Evolutionary conservation across 2,329 filamentous ascomycete genomes (phyloP).

Genomic region (Neonectria ditissima): DNA sequence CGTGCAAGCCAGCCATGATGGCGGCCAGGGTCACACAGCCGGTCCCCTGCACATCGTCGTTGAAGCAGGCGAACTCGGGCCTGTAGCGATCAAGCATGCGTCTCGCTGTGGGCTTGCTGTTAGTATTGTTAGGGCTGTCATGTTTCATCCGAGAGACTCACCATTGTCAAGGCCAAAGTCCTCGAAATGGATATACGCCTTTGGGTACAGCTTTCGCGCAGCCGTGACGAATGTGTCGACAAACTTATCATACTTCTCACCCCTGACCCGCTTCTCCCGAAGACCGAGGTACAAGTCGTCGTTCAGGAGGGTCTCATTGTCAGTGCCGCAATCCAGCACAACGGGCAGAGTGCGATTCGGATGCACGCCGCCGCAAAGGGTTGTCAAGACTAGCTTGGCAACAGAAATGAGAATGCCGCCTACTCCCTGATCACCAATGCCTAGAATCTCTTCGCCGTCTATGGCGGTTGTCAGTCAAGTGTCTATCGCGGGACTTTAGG

Average conservation of each 20-base stretch:
- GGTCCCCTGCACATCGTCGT: slow-evolving; percentile 91
- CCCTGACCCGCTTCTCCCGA: slow-evolving; percentile 72
- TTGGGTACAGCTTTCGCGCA: slow-evolving; percentile 77
- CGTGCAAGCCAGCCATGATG: slow-evolving; percentile 80
- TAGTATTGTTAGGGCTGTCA: not conserved
- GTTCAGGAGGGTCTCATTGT: slow-evolving; percentile 79
- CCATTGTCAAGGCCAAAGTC: slow-evolving; percentile 85
- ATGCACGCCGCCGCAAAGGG: slow-evolving; percentile 87
- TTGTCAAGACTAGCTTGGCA: slow-evolving; percentile 85
- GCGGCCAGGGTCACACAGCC: slow-evolving; percentile 89
- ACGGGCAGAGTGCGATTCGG: slow-evolving; percentile 83
- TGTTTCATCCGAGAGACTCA: slow-evolving; percentile 41
- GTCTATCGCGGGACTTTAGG: rapidly evolving
- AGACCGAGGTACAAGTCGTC: slow-evolving; percentile 86
- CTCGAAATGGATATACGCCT: slow-evolving; percentile 89
- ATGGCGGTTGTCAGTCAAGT: not conserved
- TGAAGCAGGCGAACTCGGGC: slow-evolving; percentile 83
- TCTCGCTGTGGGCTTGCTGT: slow-evolving; percentile 61
- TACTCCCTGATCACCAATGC: slow-evolving; percentile 90
- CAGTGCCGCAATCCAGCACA: slow-evolving; percentile 86
- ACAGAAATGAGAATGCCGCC: slow-evolving; percentile 87
- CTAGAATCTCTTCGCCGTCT: slow-evolving; percentile 79
- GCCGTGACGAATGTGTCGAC: slow-evolving; percentile 79
- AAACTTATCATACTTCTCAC: slow-evolving; percentile 80
- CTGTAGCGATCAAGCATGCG: slow-evolving; percentile 82